Percentiles rank a stretch among this genome's conserved stretches.
These are phyloP conservation scores for Lathyrus oleraceus DNA, from an alignment of 306 rosid genomes.

Conservation along the genomic window DNA sequence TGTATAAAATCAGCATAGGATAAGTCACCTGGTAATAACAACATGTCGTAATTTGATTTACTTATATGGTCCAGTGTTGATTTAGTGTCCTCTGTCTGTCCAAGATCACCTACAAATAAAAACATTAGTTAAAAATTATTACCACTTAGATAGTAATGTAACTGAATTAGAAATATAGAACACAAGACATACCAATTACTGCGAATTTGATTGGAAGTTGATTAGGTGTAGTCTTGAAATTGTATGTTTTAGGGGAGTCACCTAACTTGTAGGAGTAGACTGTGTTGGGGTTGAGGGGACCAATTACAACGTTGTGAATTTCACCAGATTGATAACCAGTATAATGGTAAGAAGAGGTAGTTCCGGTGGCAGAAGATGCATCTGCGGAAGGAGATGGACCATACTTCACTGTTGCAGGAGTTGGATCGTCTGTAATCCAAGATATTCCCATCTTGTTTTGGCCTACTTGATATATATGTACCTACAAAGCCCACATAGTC, in stretches of 20 bases:
- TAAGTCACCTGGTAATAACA: slow-evolving; percentile 77
- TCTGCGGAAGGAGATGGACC: slow-evolving; percentile 52
- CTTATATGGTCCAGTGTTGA: slow-evolving; percentile 61
- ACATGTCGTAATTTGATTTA: slow-evolving; percentile 63
- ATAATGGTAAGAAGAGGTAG: slow-evolving; percentile 50
- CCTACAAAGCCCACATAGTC: slow-evolving; percentile 43
- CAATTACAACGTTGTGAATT: slow-evolving; percentile 67
- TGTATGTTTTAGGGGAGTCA: slow-evolving; percentile 46
- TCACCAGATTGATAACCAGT: slow-evolving; percentile 44
- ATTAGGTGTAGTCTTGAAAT: slow-evolving; percentile 68
- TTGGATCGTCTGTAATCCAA: slow-evolving; percentile 61
- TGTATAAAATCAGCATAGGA: slow-evolving; percentile 61
- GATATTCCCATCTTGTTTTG: slow-evolving; percentile 66
- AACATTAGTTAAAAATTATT: too few species aligned
- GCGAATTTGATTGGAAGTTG: slow-evolving; percentile 71
- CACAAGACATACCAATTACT: slow-evolving; percentile 45
- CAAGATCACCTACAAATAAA: slow-evolving; percentile 67
- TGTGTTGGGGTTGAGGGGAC: slow-evolving; percentile 60
- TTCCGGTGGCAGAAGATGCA: slow-evolving; percentile 44
- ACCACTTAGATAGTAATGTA: too few species aligned
- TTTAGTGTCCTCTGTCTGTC: slow-evolving; percentile 79
- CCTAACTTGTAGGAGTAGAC: slow-evolving; percentile 69
- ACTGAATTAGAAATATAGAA: neutral
- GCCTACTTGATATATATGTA: slow-evolving; percentile 77
- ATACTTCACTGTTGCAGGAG: slow-evolving; percentile 48